Evolutionary conservation across 139 green algal species (phyloP).

Genomic region (Chlorella sorokiniana): DNA sequence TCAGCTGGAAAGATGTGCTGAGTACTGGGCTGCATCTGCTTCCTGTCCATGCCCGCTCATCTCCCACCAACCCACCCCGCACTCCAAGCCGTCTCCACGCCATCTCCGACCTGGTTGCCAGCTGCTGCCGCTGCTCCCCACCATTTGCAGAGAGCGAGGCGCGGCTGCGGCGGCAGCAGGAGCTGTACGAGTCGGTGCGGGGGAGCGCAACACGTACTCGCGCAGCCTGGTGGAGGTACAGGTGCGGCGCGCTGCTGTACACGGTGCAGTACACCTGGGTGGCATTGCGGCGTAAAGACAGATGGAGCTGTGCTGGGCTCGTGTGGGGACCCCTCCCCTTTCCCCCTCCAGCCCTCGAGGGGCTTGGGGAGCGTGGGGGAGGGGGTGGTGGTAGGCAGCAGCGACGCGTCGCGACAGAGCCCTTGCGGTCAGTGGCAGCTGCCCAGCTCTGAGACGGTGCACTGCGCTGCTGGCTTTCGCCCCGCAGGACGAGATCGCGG

Average conservation of each 20-base stretch:
- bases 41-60: too few species aligned
- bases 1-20: too few species aligned
- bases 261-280: constrained; percentile 66
- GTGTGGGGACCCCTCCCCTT: too few species aligned
- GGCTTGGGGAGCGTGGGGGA: not conserved
- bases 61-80: too few species aligned
- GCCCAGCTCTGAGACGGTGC: not conserved
- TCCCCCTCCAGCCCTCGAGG: too few species aligned
- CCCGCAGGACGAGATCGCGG: constrained; percentile 83
- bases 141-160: constrained; percentile 74
- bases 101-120: not conserved
- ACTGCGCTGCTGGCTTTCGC: not conserved
- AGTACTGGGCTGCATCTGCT: too few species aligned
- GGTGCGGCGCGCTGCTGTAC: constrained; percentile 82
- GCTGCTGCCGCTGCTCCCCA: not conserved
- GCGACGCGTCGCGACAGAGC: too few species aligned
- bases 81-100: too few species aligned
- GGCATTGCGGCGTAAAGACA: too few species aligned
- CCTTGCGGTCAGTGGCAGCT: too few species aligned
- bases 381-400: not conserved
- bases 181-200: constrained; percentile 75
- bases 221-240: constrained; percentile 90
- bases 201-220: constrained; percentile 89
- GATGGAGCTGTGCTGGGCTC: too few species aligned
- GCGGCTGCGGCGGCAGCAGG: constrained; percentile 91